A percentile compares a stretch with the other conserved stretches of the same genome.
These are phyloP conservation scores for Phalaenopsis hybrid DNA, from an alignment of 116 monocot species.

Conservation along the genomic window DNA sequence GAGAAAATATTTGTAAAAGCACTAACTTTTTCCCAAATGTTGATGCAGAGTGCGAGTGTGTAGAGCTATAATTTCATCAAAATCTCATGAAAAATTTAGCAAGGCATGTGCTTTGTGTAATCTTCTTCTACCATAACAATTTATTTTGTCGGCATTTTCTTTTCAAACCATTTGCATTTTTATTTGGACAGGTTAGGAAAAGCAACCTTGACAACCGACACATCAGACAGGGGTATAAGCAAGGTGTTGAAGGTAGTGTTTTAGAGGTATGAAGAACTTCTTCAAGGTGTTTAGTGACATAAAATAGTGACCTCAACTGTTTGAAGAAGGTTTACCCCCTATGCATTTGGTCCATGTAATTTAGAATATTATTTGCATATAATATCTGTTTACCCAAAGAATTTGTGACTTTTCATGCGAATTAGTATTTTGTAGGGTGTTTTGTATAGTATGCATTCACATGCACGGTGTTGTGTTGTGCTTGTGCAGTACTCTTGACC, in stretches of 20 bases:
- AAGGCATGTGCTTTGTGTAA: slow-evolving; percentile 10
- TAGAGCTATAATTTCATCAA: neutral
- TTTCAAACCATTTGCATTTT: neutral
- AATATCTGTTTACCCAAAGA: neutral
- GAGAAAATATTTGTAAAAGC: neutral
- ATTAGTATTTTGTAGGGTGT: neutral
- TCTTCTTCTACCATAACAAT: neutral
- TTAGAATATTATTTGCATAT: neutral
- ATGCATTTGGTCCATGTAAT: neutral
- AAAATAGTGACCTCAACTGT: neutral
- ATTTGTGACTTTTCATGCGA: neutral
- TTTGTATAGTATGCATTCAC: too few species aligned
- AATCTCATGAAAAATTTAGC: slow-evolving; percentile 10
- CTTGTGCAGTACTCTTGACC: too few species aligned
- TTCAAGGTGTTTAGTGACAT: neutral
- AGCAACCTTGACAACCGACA: neutral
- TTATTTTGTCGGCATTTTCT: neutral
- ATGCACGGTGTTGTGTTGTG: too few species aligned
- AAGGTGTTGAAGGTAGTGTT: slow-evolving; percentile 17
- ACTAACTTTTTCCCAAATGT: neutral
- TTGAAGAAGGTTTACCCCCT: too few species aligned
- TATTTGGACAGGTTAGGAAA: slow-evolving; percentile 11
- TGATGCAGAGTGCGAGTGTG: neutral
- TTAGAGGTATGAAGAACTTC: slow-evolving; percentile 19
- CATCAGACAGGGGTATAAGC: slow-evolving; percentile 2